These are phyloP conservation scores for Penicillium fuscoglaucum DNA, from an alignment of 2,329 filamentous ascomycete species.

Conservation along the genomic window DNA sequence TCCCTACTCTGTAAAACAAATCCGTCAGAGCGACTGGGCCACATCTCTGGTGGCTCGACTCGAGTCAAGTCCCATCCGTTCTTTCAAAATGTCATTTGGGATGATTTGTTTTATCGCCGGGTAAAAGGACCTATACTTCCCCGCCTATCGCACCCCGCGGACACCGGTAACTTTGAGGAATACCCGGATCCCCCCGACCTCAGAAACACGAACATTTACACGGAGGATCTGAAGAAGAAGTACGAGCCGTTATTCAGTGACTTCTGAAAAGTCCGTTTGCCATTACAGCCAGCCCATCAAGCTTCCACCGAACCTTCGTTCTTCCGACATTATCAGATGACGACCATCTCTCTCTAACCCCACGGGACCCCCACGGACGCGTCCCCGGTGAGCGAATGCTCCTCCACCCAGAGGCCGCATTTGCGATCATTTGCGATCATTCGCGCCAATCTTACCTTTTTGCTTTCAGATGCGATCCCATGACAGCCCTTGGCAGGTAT, in stretches of 20 bases:
- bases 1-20: slow-evolving; percentile 63
- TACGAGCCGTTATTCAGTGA: slow-evolving; percentile 63
- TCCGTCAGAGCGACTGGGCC: slow-evolving; percentile 61
- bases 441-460: neutral
- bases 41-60: slow-evolving; percentile 61
- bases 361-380: slow-evolving; percentile 7
- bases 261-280: slow-evolving; percentile 47
- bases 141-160: slow-evolving; percentile 58
- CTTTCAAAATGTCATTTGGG: slow-evolving; percentile 63
- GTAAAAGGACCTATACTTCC: slow-evolving; percentile 64
- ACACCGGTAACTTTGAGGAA: slow-evolving; percentile 66
- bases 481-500: slow-evolving; percentile 2
- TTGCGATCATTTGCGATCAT: neutral
- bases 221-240: slow-evolving; percentile 59
- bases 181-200: slow-evolving; percentile 59
- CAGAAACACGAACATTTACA: slow-evolving; percentile 55
- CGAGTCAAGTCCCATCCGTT: slow-evolving; percentile 63
- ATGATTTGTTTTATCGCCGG: slow-evolving; percentile 60
- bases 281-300: neutral
- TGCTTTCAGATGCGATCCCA: slow-evolving; percentile 2
- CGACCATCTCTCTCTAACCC: neutral
- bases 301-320: neutral
- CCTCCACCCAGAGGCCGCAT: neutral
- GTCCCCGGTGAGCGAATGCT: slow-evolving; percentile 5
- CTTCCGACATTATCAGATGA: neutral